These are phyloP conservation scores for Periconia digitata DNA, from an alignment of 2,329 filamentous ascomycete genomes.

Conservation along the genomic window DNA sequence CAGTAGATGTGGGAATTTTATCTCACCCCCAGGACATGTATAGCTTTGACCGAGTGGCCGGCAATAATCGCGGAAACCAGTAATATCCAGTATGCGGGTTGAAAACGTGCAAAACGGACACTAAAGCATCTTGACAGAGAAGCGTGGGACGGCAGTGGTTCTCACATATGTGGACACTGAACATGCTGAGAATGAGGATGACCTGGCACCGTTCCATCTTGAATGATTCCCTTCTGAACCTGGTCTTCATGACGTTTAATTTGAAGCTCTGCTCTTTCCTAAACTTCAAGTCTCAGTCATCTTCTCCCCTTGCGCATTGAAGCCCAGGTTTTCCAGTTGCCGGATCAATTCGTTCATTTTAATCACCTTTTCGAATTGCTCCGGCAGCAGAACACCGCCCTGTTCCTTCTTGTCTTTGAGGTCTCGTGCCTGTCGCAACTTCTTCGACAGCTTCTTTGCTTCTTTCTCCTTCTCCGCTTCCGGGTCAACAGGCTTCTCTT, in stretches of 20 bases:
- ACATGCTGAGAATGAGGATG: background rate
- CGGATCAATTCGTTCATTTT: slow-evolving; percentile 93
- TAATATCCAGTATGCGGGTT: no score
- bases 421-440: slow-evolving; percentile 89
- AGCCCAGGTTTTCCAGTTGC: slow-evolving; percentile 81
- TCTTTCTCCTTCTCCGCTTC: slow-evolving; percentile 89
- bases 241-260: slow-evolving; percentile 11
- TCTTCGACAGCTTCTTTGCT: slow-evolving; percentile 88
- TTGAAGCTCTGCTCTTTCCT: slow-evolving; percentile 14
- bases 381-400: slow-evolving; percentile 79
- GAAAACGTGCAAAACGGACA: background rate
- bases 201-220: background rate
- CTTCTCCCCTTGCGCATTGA: slow-evolving; percentile 75
- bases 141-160: background rate
- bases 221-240: slow-evolving; percentile 4
- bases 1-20: no score
- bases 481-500: slow-evolving; percentile 53
- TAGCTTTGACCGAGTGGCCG: no score
- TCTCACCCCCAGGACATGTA: no score
- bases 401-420: slow-evolving; percentile 88
- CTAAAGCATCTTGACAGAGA: background rate
- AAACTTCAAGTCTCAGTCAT: slow-evolving; percentile 42
- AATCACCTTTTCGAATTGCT: slow-evolving; percentile 97
- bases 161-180: background rate
- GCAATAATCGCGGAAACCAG: no score